Base-by-base conservation (phyloP, 2,329 filamentous ascomycete genomes). In the Venturia effusa region DNA sequence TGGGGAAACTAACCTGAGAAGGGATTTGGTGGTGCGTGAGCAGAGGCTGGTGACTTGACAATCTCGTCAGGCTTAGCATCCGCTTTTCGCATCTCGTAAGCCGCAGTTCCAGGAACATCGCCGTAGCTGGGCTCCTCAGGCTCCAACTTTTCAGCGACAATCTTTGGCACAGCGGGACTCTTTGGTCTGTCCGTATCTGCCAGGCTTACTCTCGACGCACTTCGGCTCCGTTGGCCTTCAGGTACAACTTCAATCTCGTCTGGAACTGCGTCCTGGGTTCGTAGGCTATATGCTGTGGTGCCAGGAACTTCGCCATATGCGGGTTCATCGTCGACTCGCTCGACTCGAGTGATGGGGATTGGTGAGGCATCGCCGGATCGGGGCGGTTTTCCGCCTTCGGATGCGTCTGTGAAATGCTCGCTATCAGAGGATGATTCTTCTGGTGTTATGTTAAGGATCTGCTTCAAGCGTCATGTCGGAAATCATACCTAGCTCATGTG, bases 351-450 rank as follows among this genome's bases (percentile, higher is more conserved):
- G 61, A 80, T 78, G 32, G 84, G 84, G 64, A 86, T 80, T 62
- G 83, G 80, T 11, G 83, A 84, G 59, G 74, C 74, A 67, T 75
- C 72, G 67, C 77, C 72, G 62, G 78, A 77, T 63, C 73, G 71
- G 70, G 67, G 69, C 72, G 67, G 72, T 67, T 64, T 72, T 70
- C 70, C 67, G 72, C 83, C 84, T 76, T 87, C 85, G 54, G 80
- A 83, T 64, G 85, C 85, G 70, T 87, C 85, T 59, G 84, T 86
- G 73, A 87, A 88, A 74, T 87, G 83, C 66, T 87, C 85, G 60
- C 84, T 81, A 65, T 81, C 81, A 32, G 64, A 60, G 48, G 80
- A 81, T 59, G 72, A 77, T 71, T 76, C 73, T 71, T 40, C 30
- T 19, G 22, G 40, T n/a, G 61, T 43, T 34, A 6, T 15, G n/a